These are phyloP conservation scores for Whalleya microplaca DNA, from an alignment of 2,329 filamentous ascomycete genomes.

Conservation along the genomic window DNA sequence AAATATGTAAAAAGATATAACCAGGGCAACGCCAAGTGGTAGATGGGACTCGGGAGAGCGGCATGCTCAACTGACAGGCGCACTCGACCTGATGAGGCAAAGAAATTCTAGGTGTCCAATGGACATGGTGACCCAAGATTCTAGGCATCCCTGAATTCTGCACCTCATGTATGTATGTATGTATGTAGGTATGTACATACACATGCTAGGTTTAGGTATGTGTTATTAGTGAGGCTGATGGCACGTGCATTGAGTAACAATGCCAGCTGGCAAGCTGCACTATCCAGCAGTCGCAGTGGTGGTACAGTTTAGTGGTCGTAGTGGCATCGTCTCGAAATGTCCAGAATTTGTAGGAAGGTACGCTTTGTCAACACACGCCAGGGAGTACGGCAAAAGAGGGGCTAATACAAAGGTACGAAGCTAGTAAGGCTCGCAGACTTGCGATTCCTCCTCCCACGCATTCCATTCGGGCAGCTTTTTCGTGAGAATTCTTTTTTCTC, in stretches of 20 bases:
- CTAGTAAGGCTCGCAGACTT: slow-evolving; percentile 23
- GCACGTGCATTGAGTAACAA: neutral
- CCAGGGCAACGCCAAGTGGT: neutral
- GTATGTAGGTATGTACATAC: neutral
- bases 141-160: neutral
- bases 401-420: slow-evolving; percentile 10
- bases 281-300: neutral
- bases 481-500: slow-evolving; percentile 17
- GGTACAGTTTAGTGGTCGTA: neutral
- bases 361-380: neutral
- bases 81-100: neutral
- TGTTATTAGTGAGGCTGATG: neutral
- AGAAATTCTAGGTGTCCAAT: neutral
- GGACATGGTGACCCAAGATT: neutral
- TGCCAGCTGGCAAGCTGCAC: neutral
- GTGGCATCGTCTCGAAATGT: slow-evolving; percentile 28
- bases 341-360: slow-evolving; percentile 33
- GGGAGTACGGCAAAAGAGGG: slow-evolving; percentile 32
- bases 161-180: neutral
- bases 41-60: neutral
- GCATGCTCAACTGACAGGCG: neutral
- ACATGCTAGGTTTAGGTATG: too few relatives aligned
- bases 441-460: slow-evolving; percentile 25
- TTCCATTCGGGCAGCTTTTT: slow-evolving; percentile 36
- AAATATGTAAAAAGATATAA: neutral